Evolutionary conservation across 208 protist genomes (phyloP), one percentile per base, ranked within the genome.

Genomic region (Herpetomonas samuelpessoai): DNA sequence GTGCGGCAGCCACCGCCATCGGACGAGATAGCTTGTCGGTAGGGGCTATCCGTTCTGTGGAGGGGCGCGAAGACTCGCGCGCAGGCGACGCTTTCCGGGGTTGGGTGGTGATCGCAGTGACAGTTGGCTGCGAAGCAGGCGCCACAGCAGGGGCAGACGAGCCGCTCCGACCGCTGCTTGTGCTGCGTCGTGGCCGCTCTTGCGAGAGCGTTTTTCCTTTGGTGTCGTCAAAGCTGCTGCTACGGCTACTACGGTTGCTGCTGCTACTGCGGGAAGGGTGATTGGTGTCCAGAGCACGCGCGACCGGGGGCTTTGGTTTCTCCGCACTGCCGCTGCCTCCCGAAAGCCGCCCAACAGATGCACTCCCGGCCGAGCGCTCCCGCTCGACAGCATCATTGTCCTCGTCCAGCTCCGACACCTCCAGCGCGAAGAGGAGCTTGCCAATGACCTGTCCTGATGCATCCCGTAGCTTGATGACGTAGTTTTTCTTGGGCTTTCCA

Each of bases 401-500:
- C 0, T 35, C 60, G 7, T 74, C 76, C 3, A 73, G 22, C 29
- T 88, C 79, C 28, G 68, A 58, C 63, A 80, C 80, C 26, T 82
- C 56, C 0, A 96, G 53, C 0, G 80, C 66, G 57, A 96, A 91
- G 47, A 93, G 68, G 4, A 96, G 80, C 46, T 85, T 89, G 3
- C 90, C 90, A 1, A 91, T 78, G 6, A 87, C 79, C 50, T 86
- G 66, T 0, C 76, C 74, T 0, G 61, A 59, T 0, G 80, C 84
- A 53, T 88, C 82, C 10, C 86, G 81, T 50, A 96, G 59, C 62
- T 91, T 93, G 57, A 96, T 86, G n/a, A 85, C 79, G 64, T 96
- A 96, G 64, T 86, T 91, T 57, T 88, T 93, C 39, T 62, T 66
- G 6, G 83, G 76, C 61, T 82, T 82, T 12, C 80, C 83, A 58